Percentiles rank a stretch among this genome's conserved stretches.
phyloP scores from a whole-genome alignment of 495 filamentous ascomycete species.

The Neurospora sp. region DNA sequence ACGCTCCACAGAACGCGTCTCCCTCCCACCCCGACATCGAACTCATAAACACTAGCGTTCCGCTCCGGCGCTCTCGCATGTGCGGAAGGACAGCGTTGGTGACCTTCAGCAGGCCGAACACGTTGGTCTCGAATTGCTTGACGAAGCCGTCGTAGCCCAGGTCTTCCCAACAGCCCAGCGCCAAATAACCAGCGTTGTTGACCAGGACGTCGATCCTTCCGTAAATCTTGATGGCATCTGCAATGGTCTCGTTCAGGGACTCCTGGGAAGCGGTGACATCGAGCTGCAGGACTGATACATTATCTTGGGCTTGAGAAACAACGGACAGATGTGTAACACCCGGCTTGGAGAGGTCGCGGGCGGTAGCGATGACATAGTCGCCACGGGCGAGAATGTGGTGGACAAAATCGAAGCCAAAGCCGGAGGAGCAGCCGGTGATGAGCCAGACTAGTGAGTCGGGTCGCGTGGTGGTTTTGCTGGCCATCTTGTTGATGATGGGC shows the following conservation, averaged over 20 bases:
- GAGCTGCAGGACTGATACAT: conserved; percentile 25
- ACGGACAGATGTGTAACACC: background rate
- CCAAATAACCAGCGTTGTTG: conserved; percentile 45
- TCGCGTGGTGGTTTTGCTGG: background rate
- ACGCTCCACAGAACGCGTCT: conserved; percentile 4
- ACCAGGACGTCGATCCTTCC: conserved; percentile 43
- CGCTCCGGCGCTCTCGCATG: conserved; percentile 34
- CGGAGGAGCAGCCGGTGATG: conserved; percentile 38
- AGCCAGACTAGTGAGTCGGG: conserved; percentile 17
- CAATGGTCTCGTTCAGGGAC: conserved; percentile 28
- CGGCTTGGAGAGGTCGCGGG: conserved; percentile 28
- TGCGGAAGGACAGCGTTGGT: conserved; percentile 36
- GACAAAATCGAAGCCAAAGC: conserved; percentile 33
- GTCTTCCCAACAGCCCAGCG: conserved; percentile 36
- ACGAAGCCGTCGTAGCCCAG: conserved; percentile 24
- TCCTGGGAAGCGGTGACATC: conserved; percentile 34
- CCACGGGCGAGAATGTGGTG: conserved; percentile 35
- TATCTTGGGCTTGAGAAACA: background rate
- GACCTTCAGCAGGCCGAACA: conserved; percentile 37
- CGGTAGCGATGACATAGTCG: conserved; percentile 47
- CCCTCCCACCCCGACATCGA: conserved; percentile 11
- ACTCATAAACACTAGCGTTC: conserved; percentile 29
- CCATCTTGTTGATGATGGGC: background rate
- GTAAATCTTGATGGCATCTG: conserved; percentile 23
- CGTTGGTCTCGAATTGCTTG: conserved; percentile 37